phyloP scores from a whole-genome alignment of 1,284 basidiomycete species.

The Trichosporon asahii region DNA sequence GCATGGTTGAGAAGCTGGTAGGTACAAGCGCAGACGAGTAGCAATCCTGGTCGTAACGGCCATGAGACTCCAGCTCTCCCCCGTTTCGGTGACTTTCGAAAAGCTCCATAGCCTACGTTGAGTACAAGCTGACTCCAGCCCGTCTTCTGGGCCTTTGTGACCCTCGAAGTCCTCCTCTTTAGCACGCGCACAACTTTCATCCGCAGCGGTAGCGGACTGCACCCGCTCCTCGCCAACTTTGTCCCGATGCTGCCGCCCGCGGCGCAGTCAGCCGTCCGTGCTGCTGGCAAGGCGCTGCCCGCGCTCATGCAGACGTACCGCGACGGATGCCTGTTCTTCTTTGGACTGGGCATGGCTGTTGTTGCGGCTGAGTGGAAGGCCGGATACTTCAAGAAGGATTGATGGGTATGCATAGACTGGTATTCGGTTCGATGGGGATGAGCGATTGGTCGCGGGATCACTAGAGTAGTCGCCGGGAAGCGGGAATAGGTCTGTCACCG shows the following conservation, averaged over 20 bases:
- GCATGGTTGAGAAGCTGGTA: conserved; percentile 24
- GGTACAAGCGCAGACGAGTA: conserved; percentile 9
- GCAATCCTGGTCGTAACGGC: too few species aligned
- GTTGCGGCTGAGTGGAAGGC: conserved; percentile 29
- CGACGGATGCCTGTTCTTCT: conserved; percentile 48
- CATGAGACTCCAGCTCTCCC: too few species aligned
- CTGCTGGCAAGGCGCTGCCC: conserved; percentile 41
- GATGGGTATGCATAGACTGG: too few species aligned
- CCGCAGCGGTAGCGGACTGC: conserved; percentile 44
- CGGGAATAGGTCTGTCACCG: too few species aligned
- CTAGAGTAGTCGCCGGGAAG: too few species aligned
- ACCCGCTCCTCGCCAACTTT: conserved; percentile 46
- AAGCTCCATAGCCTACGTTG: too few species aligned
- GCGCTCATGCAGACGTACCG: conserved; percentile 44
- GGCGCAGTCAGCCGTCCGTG: conserved; percentile 38
- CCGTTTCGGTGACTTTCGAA: too few species aligned
- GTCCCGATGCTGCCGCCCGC: conserved; percentile 49
- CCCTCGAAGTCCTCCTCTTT: conserved; percentile 48
- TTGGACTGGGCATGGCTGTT: conserved; percentile 39
- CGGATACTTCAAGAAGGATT: not conserved
- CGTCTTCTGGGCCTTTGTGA: conserved; percentile 52
- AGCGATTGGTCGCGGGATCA: too few species aligned
- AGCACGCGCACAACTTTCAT: conserved; percentile 47
- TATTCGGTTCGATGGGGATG: too few species aligned
- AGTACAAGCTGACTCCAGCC: conserved; percentile 41